Evolutionary conservation across 2,329 filamentous ascomycete species (phyloP), one percentile per base, ranked within the genome.

Genomic region (Botrytis tulipae): DNA sequence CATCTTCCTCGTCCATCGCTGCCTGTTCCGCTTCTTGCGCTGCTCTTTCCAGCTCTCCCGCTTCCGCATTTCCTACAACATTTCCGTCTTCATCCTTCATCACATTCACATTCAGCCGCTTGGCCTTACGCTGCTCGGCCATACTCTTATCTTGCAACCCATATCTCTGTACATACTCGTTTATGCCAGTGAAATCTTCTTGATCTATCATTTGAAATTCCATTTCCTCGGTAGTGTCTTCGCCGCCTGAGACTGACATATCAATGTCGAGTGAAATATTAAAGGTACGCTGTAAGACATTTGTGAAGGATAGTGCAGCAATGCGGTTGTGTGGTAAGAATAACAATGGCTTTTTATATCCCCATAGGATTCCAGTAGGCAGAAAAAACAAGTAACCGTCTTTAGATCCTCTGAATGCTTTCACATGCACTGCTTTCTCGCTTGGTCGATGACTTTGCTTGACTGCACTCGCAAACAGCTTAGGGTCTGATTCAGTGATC

Each of bases 151-250:
- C 90, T 75, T 91, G 88, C 40, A 92, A 84, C 0, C 87, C 84
- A 76, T 92, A 87, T 16, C 85, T 85, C 78, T 87, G 86, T 65
- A 92, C 85, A 78, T 90, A 92, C n/a, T 79, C 86, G 77, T 91
- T 89, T 75, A 92, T 92, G 35, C 86, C 87, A 7, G 82, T 83
- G 74, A 90, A 92, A 78, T 92, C 89, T 76, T 89, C 88, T 81
- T 92, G 90, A 77, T 92, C 90, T 29, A 92, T 80, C 90, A 92
- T 92, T 54, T 85, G 85, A 76, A 92, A 92, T 79, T 92, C 90
- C 35, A 91, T 82, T 78, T 92, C 90, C 75, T 90, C 87, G 20
- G 80, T 81, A 35, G 73, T 76, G 57, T 86, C 85, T 25, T 82
- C 84, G 18, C 84, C 84, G 29, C 76, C 77, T 25, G 76, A 70